These are phyloP conservation scores for Trichophyton simii DNA, from an alignment of 2,329 filamentous ascomycete genomes.

Conservation along the genomic window DNA sequence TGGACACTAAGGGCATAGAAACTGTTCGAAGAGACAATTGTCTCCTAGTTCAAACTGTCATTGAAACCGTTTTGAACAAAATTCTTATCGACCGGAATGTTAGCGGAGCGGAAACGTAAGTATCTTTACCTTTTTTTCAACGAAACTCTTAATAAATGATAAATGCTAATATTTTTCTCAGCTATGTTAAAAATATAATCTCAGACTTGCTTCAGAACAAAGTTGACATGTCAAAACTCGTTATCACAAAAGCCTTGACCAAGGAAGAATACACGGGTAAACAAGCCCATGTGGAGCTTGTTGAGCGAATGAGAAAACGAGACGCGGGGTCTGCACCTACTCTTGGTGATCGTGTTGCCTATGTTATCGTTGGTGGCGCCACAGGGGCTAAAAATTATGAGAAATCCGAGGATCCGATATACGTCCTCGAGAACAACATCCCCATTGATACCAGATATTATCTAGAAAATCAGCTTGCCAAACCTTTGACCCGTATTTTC, in stretches of 20 bases:
- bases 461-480: constrained; percentile 93
- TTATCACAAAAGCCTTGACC: constrained; percentile 93
- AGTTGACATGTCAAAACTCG: constrained; percentile 96
- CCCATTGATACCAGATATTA: constrained; percentile 98
- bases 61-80: constrained; percentile 91
- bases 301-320: constrained; percentile 91
- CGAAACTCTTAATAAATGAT: neutral
- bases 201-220: constrained; percentile 93
- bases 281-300: constrained; percentile 91
- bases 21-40: constrained; percentile 96
- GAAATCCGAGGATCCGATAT: constrained; percentile 92
- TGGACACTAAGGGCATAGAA: constrained; percentile 99
- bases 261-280: constrained; percentile 84
- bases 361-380: constrained; percentile 91
- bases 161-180: constrained; percentile 35
- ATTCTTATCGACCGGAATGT: constrained; percentile 89
- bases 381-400: constrained; percentile 90
- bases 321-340: constrained; percentile 87
- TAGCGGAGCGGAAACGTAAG: constrained; percentile 83
- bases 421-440: constrained; percentile 91
- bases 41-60: constrained; percentile 86
- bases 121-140: constrained; percentile 15
- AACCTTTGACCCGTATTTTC: constrained; percentile 89
- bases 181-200: constrained; percentile 93
- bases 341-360: constrained; percentile 89